These are phyloP conservation scores for Scleroderma citrinum DNA, from an alignment of 768 basidiomycete species.

Conservation along the genomic window DNA sequence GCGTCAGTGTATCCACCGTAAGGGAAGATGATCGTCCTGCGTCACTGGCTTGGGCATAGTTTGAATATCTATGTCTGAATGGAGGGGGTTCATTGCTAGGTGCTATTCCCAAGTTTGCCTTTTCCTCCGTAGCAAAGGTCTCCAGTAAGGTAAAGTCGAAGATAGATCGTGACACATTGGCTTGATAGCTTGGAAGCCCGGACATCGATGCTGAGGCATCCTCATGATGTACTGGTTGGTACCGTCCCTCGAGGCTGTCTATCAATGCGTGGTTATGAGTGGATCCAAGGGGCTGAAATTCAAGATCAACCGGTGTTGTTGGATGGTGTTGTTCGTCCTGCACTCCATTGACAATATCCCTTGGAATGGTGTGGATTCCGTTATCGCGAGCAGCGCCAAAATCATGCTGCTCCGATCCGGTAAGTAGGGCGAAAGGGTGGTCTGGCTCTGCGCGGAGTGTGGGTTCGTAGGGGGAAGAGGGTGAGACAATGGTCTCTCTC, in stretches of 20 bases:
- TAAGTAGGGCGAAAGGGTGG: conserved; percentile 36
- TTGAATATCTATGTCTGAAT: conserved; percentile 11
- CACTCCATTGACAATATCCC: conserved; percentile 3
- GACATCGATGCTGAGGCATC: conserved; percentile 27
- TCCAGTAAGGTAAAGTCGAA: conserved; percentile 80
- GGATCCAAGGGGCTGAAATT: conserved; percentile 33
- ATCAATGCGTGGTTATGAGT: conserved; percentile 47
- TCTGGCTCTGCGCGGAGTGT: conserved; percentile 27
- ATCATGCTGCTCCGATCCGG: conserved; percentile 45
- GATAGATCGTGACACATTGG: conserved; percentile 45
- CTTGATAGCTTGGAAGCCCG: conserved; percentile 66
- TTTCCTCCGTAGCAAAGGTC: conserved; percentile 67
- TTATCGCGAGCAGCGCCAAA: conserved; percentile 36
- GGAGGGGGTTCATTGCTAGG: conserved; percentile 31
- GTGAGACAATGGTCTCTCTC: conserved; percentile 47
- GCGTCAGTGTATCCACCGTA: neutral
- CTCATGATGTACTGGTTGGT: conserved; percentile 22
- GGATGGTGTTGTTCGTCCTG: conserved; percentile 5
- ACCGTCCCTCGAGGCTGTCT: conserved; percentile 17
- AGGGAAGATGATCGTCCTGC: conserved; percentile 5
- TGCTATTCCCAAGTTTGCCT: conserved; percentile 52
- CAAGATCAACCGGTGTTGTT: conserved; percentile 26
- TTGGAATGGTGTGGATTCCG: conserved; percentile 12
- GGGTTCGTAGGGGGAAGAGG: conserved; percentile 29
- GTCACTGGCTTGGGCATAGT: conserved; percentile 10